Conservation (phyloP, 306 rosid species). For the Comarum palustre region DNA sequence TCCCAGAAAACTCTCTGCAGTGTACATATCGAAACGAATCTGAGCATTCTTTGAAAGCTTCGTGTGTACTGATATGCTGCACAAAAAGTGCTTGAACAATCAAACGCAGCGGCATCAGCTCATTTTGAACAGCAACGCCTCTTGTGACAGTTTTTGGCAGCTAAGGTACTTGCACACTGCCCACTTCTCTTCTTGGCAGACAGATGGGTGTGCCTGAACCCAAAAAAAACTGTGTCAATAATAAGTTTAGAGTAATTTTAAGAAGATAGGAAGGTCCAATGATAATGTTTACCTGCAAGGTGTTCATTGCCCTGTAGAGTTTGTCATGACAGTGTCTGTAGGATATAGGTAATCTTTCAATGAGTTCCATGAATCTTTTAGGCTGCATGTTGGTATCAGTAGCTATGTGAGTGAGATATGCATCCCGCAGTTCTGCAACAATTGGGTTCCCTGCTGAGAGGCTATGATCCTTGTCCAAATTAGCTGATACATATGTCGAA, state of each 20-base stretch:
- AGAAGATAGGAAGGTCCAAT: constrained; percentile 3
- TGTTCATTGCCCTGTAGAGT: constrained; percentile 59
- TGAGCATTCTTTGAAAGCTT: constrained; percentile 79
- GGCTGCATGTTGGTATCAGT: constrained; percentile 48
- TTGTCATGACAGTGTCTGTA: constrained; percentile 66
- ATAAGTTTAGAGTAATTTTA: background rate
- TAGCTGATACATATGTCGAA: constrained; percentile 43
- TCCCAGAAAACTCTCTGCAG: constrained; percentile 65
- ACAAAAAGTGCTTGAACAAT: constrained; percentile 84
- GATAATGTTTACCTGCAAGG: constrained; percentile 46
- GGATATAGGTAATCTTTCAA: constrained; percentile 60
- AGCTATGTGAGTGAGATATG: constrained; percentile 52
- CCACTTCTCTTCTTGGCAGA: constrained; percentile 75
- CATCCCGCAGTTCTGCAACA: constrained; percentile 80
- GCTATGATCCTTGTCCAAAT: constrained; percentile 35
- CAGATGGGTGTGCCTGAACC: constrained; percentile 48
- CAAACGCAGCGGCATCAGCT: constrained; percentile 76
- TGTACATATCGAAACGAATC: constrained; percentile 61
- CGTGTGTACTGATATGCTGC: constrained; percentile 76
- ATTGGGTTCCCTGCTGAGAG: constrained; percentile 38
- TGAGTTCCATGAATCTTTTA: constrained; percentile 65
- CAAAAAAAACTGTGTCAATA: constrained; percentile 3
- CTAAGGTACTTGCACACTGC: constrained; percentile 68
- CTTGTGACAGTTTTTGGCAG: constrained; percentile 76
- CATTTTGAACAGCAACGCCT: constrained; percentile 86